Evolutionary conservation across 176 grass and related monocot genomes (phyloP).

Genomic region (Avena insularis): DNA sequence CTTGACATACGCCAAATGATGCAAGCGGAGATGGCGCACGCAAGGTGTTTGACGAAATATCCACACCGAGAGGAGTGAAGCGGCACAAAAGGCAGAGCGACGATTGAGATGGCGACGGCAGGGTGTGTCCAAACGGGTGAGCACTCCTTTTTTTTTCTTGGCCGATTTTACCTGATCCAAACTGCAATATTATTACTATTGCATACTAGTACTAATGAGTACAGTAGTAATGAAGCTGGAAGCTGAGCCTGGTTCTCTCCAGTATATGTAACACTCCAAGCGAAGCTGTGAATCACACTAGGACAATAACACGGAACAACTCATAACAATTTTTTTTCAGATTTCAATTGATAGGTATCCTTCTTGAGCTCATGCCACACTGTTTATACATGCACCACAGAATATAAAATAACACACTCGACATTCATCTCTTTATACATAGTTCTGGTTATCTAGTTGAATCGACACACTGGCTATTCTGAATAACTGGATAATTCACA

Average conservation of each 20-base stretch:
- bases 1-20: not conserved
- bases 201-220: too few relatives aligned
- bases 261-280: not conserved
- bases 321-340: not conserved
- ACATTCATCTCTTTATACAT: conserved; percentile 1
- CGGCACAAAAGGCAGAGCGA: not conserved
- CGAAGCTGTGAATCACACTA: not conserved
- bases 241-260: not conserved
- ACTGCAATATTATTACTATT: not conserved
- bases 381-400: not conserved
- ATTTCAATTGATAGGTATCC: not conserved
- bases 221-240: too few relatives aligned
- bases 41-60: conserved; percentile 17
- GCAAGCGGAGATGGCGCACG: not conserved
- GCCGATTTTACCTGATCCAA: not conserved
- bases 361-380: not conserved
- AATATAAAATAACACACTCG: not conserved
- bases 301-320: not conserved
- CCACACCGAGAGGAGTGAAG: not conserved
- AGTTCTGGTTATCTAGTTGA: not conserved
- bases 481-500: not conserved
- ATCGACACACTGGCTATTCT: not conserved
- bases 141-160: not conserved
- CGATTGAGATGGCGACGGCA: not conserved
- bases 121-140: not conserved